Evolutionary conservation across 2,329 filamentous ascomycete species (phyloP).

Genomic region (Aspergillus fumigatus): DNA sequence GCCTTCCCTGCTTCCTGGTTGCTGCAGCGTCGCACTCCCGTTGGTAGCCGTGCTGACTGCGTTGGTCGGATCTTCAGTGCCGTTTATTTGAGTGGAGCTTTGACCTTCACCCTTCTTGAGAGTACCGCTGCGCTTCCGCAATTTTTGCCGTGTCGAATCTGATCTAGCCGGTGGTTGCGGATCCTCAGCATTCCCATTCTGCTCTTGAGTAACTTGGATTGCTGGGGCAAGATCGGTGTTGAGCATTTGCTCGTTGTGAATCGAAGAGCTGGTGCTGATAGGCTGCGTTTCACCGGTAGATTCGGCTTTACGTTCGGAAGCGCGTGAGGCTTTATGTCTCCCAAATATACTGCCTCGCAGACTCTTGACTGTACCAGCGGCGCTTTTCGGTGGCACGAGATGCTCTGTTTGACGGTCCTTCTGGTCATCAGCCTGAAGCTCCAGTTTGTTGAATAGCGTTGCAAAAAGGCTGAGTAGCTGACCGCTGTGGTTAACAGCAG

Average conservation of each 20-base stretch:
- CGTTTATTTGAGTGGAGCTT: slow-evolving; percentile 21
- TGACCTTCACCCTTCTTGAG: slow-evolving; percentile 23
- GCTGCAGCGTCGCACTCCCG: slow-evolving; percentile 10
- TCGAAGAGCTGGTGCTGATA: slow-evolving; percentile 16
- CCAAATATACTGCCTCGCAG: slow-evolving; percentile 75
- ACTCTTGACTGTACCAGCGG: slow-evolving; percentile 66
- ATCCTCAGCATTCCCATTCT: slow-evolving; percentile 29
- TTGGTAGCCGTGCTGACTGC: not conserved
- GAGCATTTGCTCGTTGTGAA: slow-evolving; percentile 17
- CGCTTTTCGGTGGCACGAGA: slow-evolving; percentile 60
- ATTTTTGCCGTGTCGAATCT: slow-evolving; percentile 27
- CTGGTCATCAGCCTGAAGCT: slow-evolving; percentile 30
- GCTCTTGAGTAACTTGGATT: slow-evolving; percentile 72
- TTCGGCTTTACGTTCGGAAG: slow-evolving; percentile 43
- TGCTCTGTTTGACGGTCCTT: slow-evolving; percentile 32
- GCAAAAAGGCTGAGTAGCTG: slow-evolving; percentile 80
- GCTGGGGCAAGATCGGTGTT: slow-evolving; percentile 55
- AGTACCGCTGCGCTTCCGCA: slow-evolving; percentile 32
- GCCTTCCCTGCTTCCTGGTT: slow-evolving; percentile 7
- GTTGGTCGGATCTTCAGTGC: slow-evolving; percentile 7
- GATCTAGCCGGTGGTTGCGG: slow-evolving; percentile 24
- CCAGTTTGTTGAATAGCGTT: slow-evolving; percentile 68
- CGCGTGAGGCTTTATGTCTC: slow-evolving; percentile 47
- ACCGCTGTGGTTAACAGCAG: slow-evolving; percentile 81
- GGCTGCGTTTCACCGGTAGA: slow-evolving; percentile 24